These are phyloP conservation scores for Coniochaeta prunicola DNA, from an alignment of 2,329 filamentous ascomycete species.

Conservation along the genomic window DNA sequence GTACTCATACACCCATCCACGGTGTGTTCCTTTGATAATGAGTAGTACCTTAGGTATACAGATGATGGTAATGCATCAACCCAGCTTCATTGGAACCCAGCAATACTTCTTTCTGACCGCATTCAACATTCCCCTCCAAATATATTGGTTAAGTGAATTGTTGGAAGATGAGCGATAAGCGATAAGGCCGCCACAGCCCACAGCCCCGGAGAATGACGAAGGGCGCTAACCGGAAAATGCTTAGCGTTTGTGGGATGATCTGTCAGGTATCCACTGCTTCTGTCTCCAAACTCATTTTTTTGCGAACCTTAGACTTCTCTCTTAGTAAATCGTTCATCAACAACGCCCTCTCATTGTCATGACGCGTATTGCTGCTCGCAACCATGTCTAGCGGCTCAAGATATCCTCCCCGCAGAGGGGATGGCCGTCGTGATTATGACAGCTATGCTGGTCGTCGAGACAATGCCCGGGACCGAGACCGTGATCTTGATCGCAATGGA, in stretches of 20 bases:
- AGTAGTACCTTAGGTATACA: no score
- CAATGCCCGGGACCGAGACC: conserved; percentile 6
- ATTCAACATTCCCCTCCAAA: no score
- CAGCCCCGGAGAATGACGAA: background rate
- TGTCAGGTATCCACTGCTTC: background rate
- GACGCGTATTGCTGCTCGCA: background rate
- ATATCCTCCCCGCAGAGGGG: background rate
- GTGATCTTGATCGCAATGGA: conserved; percentile 3
- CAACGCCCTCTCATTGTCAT: background rate
- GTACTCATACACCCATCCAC: no score
- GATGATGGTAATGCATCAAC: no score
- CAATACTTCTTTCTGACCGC: no score
- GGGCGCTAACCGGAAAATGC: background rate
- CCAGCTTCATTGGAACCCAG: background rate
- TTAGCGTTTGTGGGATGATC: background rate
- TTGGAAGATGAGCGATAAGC: background rate
- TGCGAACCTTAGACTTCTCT: background rate
- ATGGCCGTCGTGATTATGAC: conserved; percentile 2
- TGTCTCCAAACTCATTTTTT: background rate
- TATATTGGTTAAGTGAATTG: no score
- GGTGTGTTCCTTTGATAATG: no score
- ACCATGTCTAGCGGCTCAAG: conserved; percentile 11
- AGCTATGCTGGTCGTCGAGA: conserved; percentile 6
- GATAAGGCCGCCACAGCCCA: no score
- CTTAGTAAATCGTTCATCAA: background rate